A percentile compares a stretch with the other conserved stretches of the same genome.
Conservation (phyloP, 768 basidiomycete species). For the Nidularia sp. region DNA sequence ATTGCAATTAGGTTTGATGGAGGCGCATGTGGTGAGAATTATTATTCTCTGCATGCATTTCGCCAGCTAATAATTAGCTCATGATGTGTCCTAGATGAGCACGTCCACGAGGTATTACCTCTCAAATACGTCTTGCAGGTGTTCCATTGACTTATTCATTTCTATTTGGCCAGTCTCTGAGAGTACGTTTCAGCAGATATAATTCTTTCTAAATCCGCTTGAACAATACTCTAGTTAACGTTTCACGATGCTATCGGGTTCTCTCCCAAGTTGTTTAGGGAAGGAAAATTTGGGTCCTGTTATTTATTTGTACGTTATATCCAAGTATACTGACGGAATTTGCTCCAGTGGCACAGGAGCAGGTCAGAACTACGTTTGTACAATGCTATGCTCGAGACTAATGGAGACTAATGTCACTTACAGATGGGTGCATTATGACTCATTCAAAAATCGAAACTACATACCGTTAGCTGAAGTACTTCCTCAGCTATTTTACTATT, state of each 20-base stretch:
- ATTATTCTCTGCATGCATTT: not conserved
- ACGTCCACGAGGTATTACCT: slow-evolving; percentile 19
- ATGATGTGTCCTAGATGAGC: slow-evolving; percentile 12
- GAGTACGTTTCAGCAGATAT: slow-evolving; percentile 6
- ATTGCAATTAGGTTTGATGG: slow-evolving; percentile 18
- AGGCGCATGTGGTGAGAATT: slow-evolving; percentile 20
- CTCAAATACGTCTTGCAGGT: not conserved
- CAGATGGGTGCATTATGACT: slow-evolving; percentile 20
- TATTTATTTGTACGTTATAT: not conserved
- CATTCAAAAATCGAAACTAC: slow-evolving; percentile 16
- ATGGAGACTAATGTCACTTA: not conserved
- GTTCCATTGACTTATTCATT: not conserved
- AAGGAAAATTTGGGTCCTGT: slow-evolving; percentile 16
- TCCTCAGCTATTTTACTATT: not conserved
- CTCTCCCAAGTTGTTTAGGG: slow-evolving; percentile 13
- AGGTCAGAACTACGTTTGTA: slow-evolving; percentile 2
- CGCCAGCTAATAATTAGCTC: not conserved
- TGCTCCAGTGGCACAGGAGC: slow-evolving; percentile 10
- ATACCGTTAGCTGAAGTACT: not conserved
- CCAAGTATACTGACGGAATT: not conserved
- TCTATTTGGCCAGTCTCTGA: slow-evolving; percentile 8
- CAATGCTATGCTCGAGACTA: not conserved
- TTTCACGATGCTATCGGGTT: slow-evolving; percentile 29
- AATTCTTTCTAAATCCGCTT: not conserved
- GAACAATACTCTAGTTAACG: slow-evolving; percentile 11